Evolutionary conservation across 1,284 basidiomycete species (phyloP).

Genomic region (Porogramme epimiltina): DNA sequence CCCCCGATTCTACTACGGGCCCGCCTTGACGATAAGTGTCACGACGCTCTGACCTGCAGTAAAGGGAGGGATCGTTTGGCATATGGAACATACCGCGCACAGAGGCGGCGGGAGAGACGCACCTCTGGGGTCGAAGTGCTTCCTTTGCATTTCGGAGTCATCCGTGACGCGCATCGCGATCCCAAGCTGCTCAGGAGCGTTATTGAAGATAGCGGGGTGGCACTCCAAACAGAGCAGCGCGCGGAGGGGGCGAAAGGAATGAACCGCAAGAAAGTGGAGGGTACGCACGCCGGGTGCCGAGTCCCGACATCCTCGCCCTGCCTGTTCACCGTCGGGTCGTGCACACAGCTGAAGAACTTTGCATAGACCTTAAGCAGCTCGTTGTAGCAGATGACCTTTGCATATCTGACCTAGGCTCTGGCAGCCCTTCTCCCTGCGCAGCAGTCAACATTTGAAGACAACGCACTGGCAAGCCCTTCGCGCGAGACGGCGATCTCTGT

Average conservation of each 20-base stretch:
- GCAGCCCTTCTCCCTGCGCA: neutral
- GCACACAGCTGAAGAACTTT: conserved; percentile 95
- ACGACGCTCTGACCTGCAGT: conserved; percentile 69
- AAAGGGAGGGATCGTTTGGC: neutral
- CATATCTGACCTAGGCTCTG: too few species aligned
- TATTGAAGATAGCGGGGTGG: conserved; percentile 89
- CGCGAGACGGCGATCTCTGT: conserved; percentile 74
- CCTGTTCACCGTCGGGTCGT: conserved; percentile 85
- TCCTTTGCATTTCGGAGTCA: conserved; percentile 86
- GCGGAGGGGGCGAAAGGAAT: neutral
- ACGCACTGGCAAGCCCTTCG: conserved; percentile 78
- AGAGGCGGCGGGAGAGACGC: neutral
- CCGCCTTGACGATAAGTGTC: conserved; percentile 70
- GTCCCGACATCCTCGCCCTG: conserved; percentile 81
- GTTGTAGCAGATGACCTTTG: too few species aligned
- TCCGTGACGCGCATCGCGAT: conserved; percentile 81
- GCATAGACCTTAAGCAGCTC: conserved; percentile 2
- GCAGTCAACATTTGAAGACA: too few species aligned
- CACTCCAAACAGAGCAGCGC: conserved; percentile 64
- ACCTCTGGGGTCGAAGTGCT: conserved; percentile 76
- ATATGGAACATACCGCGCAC: neutral
- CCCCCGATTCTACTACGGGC: conserved; percentile 85
- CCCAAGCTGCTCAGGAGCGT: conserved; percentile 74
- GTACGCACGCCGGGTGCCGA: conserved; percentile 74
- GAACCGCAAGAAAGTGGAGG: neutral